These are phyloP conservation scores for Sugiyamaella marilandica DNA, from an alignment of 805 yeast genomes.

Conservation along the genomic window DNA sequence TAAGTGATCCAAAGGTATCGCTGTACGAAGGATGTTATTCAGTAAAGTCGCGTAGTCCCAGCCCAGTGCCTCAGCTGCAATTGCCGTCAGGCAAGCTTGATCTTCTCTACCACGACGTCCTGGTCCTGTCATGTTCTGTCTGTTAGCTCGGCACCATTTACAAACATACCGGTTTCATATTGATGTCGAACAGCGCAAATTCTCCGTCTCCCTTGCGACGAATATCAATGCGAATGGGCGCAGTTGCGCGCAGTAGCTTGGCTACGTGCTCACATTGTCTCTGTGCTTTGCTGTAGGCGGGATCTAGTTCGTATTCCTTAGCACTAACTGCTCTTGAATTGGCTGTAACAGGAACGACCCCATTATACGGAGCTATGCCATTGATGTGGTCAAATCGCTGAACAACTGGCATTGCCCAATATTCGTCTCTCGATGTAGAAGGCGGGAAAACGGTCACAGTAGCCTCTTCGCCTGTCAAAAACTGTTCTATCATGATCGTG, in stretches of 20 bases:
- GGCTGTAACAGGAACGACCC: background rate
- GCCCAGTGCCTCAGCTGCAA: background rate
- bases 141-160: background rate
- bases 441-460: background rate
- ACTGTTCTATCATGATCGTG: background rate
- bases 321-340: background rate
- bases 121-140: background rate
- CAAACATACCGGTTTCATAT: background rate
- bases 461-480: background rate
- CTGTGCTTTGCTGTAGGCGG: background rate
- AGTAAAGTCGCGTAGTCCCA: background rate
- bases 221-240: background rate
- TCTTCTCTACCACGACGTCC: background rate
- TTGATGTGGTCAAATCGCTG: background rate
- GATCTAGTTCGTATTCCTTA: background rate
- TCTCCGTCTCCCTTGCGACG: background rate
- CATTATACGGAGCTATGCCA: background rate
- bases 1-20: background rate
- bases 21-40: background rate
- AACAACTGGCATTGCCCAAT: background rate
- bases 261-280: background rate
- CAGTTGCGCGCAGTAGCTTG: background rate
- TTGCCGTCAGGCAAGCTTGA: slow-evolving; percentile 2
- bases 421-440: background rate
- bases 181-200: background rate